Percentiles rank a stretch among this genome's conserved stretches.
Evolutionary conservation across 2,329 filamentous ascomycete genomes (phyloP).

Genomic region (Didymella lethalis): DNA sequence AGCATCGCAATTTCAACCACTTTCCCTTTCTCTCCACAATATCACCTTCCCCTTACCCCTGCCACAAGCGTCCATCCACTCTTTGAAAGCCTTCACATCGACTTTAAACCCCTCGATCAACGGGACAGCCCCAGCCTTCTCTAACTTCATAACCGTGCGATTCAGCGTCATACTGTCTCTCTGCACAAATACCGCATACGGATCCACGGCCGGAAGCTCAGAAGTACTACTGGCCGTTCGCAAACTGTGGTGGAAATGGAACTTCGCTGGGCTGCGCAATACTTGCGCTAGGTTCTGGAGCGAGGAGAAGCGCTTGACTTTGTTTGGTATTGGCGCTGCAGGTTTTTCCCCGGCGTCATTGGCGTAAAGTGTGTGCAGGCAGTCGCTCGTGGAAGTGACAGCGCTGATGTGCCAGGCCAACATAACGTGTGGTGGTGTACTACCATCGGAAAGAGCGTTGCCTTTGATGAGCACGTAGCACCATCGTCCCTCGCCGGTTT

Average conservation of each 20-base stretch:
- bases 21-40: slow-evolving; percentile 42
- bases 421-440: slow-evolving; percentile 21
- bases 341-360: neutral
- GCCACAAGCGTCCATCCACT: slow-evolving; percentile 34
- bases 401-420: slow-evolving; percentile 25
- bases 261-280: neutral
- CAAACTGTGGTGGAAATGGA: slow-evolving; percentile 10
- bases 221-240: slow-evolving; percentile 16
- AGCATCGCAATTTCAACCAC: too few relatives aligned
- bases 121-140: slow-evolving; percentile 30
- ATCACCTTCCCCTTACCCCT: slow-evolving; percentile 36
- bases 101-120: slow-evolving; percentile 34
- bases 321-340: neutral
- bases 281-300: slow-evolving; percentile 18
- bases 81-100: slow-evolving; percentile 26
- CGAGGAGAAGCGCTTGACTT: slow-evolving; percentile 17
- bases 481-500: slow-evolving; percentile 28
- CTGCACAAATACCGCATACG: neutral
- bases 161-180: slow-evolving; percentile 20
- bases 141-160: slow-evolving; percentile 29
- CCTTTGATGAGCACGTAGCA: slow-evolving; percentile 27
- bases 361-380: slow-evolving; percentile 23
- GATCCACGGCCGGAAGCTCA: slow-evolving; percentile 8
- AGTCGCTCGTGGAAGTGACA: slow-evolving; percentile 19
- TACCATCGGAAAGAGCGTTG: neutral